These are phyloP conservation scores for Porcisia hertigi DNA, from an alignment of 208 protist genomes.

Conservation along the genomic window DNA sequence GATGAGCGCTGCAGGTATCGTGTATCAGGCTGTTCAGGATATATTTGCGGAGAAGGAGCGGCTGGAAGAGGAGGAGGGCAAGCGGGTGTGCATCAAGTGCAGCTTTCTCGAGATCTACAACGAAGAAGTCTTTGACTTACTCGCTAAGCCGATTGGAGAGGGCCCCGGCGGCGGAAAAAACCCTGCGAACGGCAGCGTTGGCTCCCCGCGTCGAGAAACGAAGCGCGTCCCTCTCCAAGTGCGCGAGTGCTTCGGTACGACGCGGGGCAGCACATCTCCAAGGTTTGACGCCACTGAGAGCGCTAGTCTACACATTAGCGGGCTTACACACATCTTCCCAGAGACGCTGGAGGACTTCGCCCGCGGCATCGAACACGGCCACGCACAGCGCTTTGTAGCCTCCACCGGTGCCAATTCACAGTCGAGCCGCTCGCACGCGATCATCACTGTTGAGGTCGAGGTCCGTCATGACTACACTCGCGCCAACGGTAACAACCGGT, in stretches of 20 bases:
- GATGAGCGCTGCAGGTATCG: constrained; percentile 75
- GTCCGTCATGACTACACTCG: constrained; percentile 25
- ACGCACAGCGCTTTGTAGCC: constrained; percentile 71
- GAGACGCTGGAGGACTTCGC: constrained; percentile 64
- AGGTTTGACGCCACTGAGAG: not conserved
- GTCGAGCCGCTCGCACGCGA: constrained; percentile 89
- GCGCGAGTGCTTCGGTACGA: constrained; percentile 30
- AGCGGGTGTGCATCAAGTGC: constrained; percentile 59
- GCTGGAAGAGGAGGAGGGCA: constrained; percentile 56
- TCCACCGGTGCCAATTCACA: constrained; percentile 80
- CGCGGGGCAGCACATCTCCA: not conserved
- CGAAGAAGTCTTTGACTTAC: constrained; percentile 85
- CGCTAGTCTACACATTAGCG: constrained; percentile 40
- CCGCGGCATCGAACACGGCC: constrained; percentile 60
- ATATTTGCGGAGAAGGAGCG: constrained; percentile 75
- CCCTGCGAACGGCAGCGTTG: not conserved
- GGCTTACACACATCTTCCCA: constrained; percentile 67
- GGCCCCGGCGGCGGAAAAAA: constrained; percentile 47
- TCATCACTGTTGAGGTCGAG: constrained; percentile 86
- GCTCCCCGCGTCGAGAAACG: not conserved
- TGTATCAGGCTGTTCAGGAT: constrained; percentile 81
- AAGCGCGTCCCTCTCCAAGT: constrained; percentile 51
- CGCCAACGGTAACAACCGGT: not conserved
- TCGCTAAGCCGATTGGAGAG: constrained; percentile 24
- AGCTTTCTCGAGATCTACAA: constrained; percentile 92